Evolutionary conservation across 2,329 filamentous ascomycete genomes (phyloP), one percentile per base, ranked within the genome.

Genomic region (Amauroascus verrucosus): DNA sequence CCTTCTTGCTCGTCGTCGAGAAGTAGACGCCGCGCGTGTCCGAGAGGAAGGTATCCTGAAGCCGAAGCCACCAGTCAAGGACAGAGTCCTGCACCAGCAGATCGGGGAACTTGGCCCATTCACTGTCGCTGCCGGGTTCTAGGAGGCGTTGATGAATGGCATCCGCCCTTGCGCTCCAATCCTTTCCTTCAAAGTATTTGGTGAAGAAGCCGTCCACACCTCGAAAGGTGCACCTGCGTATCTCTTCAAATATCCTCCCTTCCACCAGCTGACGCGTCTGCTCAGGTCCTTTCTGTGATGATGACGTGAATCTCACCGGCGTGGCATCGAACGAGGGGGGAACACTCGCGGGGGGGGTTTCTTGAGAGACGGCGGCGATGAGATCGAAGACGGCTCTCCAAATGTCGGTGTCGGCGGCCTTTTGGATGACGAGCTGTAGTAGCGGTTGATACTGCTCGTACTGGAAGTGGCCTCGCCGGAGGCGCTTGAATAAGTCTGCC

Each of bases 161-260:
- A 37, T 46, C 18, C 24, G 24, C 51, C 35, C 33, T 38, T 11
- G 46, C 11, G 9, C 24, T 56, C 58, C 57, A 61, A 45, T 53
- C 28, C 45, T 57, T 61, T 40, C 51, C 56, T 40, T 60, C 49
- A 54, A 61, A 62, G 46, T 62, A 61, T 47, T 62, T 62, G 2
- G 22, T 38, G 37, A 58, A 57, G 49, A 60, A 58, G 2, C 58
- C 57, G 5, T 53, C 44, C 13, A 62, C 58, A 48, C 54, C 48
- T 33, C 41, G 43, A 48, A 51, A 55, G 22, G 54, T 60, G 48
- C 57, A 58, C 2, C n/a, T 20, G 3, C 14, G 11, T 9, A 59
- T 56, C 51, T 62, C 59, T 16, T 59, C 48, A 48, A 61, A 59
- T 24, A 61, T 37, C 49, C 48, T 53, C 49, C 3, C 48, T 46